Evolutionary conservation across 306 rosid species (phyloP).

Genomic region (Glycine soja): DNA sequence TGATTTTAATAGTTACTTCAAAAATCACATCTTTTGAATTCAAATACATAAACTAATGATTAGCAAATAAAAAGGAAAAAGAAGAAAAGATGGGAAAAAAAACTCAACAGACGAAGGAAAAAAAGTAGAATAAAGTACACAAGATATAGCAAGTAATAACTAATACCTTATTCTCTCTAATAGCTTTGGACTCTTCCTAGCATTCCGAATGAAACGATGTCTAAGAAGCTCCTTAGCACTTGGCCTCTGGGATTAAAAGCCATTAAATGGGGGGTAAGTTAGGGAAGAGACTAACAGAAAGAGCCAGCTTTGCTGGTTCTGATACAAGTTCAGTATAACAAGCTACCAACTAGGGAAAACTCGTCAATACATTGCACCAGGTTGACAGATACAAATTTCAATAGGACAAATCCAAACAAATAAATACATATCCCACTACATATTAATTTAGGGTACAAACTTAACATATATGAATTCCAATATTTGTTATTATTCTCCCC

Average conservation of each 20-base stretch:
- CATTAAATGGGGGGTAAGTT: slow-evolving; percentile 18
- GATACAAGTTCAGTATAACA: not conserved
- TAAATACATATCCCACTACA: slow-evolving; percentile 9
- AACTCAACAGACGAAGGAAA: not conserved
- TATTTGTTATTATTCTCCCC: not conserved
- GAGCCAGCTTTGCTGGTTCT: not conserved
- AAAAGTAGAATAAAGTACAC: slow-evolving; percentile 24
- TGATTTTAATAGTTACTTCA: not conserved
- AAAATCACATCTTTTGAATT: not conserved
- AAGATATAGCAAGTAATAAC: slow-evolving; percentile 25
- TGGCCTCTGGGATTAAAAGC: slow-evolving; percentile 68
- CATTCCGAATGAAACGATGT: slow-evolving; percentile 84
- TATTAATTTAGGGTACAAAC: slow-evolving; percentile 5
- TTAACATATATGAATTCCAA: not conserved
- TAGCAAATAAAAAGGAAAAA: not conserved
- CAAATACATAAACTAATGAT: slow-evolving; percentile 4
- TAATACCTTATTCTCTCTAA: slow-evolving; percentile 86
- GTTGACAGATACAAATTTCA: slow-evolving; percentile 21
- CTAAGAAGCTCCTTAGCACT: slow-evolving; percentile 92
- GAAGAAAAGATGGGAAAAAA: not conserved
- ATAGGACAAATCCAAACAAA: slow-evolving; percentile 8
- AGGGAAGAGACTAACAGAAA: slow-evolving; percentile 17
- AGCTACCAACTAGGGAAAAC: not conserved
- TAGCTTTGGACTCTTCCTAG: slow-evolving; percentile 85
- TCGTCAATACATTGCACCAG: not conserved